Percentiles rank a stretch among this genome's conserved stretches.
Conservation (phyloP, 2,329 filamentous ascomycete genomes). For the Colletotrichum siamense region DNA sequence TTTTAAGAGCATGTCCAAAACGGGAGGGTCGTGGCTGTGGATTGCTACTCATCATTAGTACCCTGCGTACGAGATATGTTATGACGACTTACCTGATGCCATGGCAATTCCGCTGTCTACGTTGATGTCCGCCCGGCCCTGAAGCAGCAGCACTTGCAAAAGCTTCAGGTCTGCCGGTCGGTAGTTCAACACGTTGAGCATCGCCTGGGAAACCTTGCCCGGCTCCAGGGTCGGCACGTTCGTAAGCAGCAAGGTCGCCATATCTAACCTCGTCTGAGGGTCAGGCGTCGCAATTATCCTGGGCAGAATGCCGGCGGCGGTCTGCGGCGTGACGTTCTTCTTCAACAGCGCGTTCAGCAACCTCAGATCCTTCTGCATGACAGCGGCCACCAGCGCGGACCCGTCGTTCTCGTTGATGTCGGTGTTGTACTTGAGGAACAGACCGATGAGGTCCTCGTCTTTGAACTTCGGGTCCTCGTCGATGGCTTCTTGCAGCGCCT, state of each 20-base stretch:
- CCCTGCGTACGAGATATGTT: not conserved
- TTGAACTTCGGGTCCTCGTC: conserved; percentile 50
- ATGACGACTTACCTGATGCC: conserved; percentile 33
- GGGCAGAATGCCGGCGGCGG: conserved; percentile 51
- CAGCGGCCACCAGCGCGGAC: conserved; percentile 51
- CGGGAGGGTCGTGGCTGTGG: conserved; percentile 48
- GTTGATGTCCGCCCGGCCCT: conserved; percentile 60
- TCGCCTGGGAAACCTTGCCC: conserved; percentile 45
- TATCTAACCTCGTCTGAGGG: conserved; percentile 46
- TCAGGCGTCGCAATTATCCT: conserved; percentile 53
- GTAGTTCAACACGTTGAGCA: conserved; percentile 47
- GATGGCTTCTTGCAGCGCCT: conserved; percentile 58
- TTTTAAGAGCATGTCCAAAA: conserved; percentile 53
- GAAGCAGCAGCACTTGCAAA: conserved; percentile 52
- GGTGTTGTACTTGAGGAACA: conserved; percentile 57
- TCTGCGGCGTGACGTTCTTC: conserved; percentile 50
- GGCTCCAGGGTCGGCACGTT: conserved; percentile 49
- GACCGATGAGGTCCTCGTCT: conserved; percentile 56
- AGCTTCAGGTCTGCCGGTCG: conserved; percentile 56
- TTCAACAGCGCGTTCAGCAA: conserved; percentile 51
- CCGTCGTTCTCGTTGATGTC: conserved; percentile 62
- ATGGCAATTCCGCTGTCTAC: conserved; percentile 49
- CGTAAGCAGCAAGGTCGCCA: conserved; percentile 51
- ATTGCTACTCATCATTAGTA: conserved; percentile 35
- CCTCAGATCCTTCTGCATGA: conserved; percentile 51